Percentiles rank a stretch among this genome's conserved stretches.
phyloP scores from a whole-genome alignment of 768 basidiomycete species.

The Kwoniella europaea region DNA sequence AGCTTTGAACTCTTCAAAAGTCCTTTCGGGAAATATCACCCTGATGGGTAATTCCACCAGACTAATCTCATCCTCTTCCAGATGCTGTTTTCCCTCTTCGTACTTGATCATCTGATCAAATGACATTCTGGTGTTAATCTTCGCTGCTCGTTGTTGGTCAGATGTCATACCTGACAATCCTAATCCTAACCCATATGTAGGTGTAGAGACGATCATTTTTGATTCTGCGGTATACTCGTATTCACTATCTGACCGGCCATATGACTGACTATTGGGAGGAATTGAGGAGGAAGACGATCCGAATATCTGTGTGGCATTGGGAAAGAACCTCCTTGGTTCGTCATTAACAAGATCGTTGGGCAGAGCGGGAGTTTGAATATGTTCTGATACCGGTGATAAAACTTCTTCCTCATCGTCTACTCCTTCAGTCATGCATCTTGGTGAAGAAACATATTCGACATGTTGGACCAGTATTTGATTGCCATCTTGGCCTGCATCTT shows the following conservation, averaged over 20 bases:
- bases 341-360: neutral
- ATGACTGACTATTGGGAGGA: neutral
- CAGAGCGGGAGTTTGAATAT: neutral
- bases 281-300: neutral
- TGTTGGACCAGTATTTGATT: slow-evolving; percentile 8
- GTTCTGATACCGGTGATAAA: neutral
- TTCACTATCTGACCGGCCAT: neutral
- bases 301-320: neutral
- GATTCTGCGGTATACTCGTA: neutral
- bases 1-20: slow-evolving; percentile 6
- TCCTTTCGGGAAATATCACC: slow-evolving; percentile 8
- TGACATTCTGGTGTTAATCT: neutral
- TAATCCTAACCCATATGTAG: slow-evolving; percentile 4
- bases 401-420: neutral
- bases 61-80: slow-evolving; percentile 4
- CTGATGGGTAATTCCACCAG: slow-evolving; percentile 11
- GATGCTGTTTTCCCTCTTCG: slow-evolving; percentile 3
- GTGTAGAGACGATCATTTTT: neutral
- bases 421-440: neutral
- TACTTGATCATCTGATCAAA: slow-evolving; percentile 7
- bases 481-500: neutral
- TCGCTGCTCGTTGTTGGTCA: too few species aligned
- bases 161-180: slow-evolving; percentile 11
- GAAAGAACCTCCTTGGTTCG: neutral
- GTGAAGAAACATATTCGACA: slow-evolving; percentile 17